Percentiles rank a stretch among this genome's conserved stretches.
These are phyloP conservation scores for Laguncularia racemosa DNA, from an alignment of 345 rosid genomes.

Conservation along the genomic window DNA sequence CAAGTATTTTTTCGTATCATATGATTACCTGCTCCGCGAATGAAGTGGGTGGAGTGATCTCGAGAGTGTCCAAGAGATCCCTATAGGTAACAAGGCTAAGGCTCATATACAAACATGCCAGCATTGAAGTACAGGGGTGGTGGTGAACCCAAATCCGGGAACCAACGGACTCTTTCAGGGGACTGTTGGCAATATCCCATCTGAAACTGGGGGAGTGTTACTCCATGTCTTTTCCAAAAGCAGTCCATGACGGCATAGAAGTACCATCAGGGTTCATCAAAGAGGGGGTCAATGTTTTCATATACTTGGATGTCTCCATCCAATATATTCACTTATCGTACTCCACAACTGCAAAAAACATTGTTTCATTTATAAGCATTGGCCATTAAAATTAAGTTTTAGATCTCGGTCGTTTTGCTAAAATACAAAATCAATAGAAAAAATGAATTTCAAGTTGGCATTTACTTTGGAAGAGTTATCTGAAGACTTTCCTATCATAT, in stretches of 20 bases:
- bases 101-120: conserved; percentile 58
- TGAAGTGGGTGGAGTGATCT: conserved; percentile 37
- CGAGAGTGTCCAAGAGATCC: conserved; percentile 30
- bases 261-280: conserved; percentile 35
- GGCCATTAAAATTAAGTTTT: too few species aligned
- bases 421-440: too few species aligned
- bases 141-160: conserved; percentile 19
- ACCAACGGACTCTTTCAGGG: too few species aligned
- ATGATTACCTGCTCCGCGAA: conserved; percentile 62
- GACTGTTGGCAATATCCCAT: conserved; percentile 46
- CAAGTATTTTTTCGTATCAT: neutral
- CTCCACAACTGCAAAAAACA: neutral
- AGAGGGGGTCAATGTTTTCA: conserved; percentile 51
- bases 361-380: too few species aligned
- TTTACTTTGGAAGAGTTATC: too few species aligned
- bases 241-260: conserved; percentile 61
- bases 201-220: conserved; percentile 31
- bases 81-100: conserved; percentile 31
- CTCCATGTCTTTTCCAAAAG: conserved; percentile 53
- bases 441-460: too few species aligned
- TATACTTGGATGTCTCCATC: conserved; percentile 22
- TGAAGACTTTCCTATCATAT: too few species aligned
- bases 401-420: too few species aligned
- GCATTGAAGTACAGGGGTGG: conserved; percentile 63
- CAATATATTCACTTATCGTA: neutral